These are phyloP conservation scores for Lithohypha guttulata DNA, from an alignment of 2,329 filamentous ascomycete genomes.

Conservation along the genomic window DNA sequence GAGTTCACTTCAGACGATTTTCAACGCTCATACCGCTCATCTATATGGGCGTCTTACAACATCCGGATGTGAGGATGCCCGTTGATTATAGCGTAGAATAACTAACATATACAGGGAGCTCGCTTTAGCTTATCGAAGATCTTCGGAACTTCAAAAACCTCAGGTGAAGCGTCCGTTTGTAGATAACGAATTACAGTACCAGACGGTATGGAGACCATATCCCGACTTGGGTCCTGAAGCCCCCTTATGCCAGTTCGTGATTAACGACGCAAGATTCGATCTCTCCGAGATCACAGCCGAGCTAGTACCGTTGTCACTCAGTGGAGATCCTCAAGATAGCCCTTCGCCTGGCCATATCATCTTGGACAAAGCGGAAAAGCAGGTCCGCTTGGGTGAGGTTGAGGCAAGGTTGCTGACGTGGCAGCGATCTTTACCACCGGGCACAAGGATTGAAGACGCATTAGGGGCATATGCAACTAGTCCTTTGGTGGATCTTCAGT, in stretches of 20 bases:
- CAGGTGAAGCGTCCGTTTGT: no score
- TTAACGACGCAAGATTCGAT: constrained; percentile 1
- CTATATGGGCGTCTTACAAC: neutral
- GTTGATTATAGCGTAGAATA: no score
- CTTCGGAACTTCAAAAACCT: no score
- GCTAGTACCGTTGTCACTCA: constrained; percentile 2
- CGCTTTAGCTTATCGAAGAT: no score
- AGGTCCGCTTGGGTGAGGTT: neutral
- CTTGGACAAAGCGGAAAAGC: neutral
- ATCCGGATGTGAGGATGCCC: no score
- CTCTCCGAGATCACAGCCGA: constrained; percentile 5
- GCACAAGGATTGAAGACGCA: no score
- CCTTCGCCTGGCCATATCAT: constrained; percentile 2
- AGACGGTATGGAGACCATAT: no score
- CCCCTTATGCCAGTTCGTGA: no score
- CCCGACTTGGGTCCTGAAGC: no score
- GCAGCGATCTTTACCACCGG: neutral
- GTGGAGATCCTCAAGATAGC: constrained; percentile 7
- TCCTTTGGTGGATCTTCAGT: constrained; percentile 2
- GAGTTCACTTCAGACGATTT: neutral
- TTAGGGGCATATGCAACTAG: no score
- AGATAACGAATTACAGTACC: no score
- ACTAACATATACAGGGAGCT: no score
- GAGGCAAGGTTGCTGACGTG: neutral
- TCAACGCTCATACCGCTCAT: neutral